Evolutionary conservation across 208 protist genomes (phyloP), one percentile per base, ranked within the genome.

Genomic region (Leishmania tarentolae): DNA sequence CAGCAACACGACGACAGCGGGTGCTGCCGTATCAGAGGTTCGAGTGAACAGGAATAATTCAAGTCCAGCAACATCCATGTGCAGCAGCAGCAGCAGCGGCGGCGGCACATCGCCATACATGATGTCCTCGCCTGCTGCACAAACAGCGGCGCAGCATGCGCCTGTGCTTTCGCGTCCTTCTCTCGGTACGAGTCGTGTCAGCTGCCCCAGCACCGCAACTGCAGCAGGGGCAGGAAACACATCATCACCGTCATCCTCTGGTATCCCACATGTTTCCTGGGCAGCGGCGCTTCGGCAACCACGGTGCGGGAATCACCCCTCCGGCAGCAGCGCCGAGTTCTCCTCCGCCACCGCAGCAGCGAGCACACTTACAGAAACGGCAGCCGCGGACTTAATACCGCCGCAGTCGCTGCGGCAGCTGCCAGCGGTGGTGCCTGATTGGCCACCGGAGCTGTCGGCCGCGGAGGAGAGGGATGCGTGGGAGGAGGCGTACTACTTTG

Each of bases 401-500:
- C 57, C 11, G 57, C 57, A 50, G 44, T 46, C 8, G 24, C 70
- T 6, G 70, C 70, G 17, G 7, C 46, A 19, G 71, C 28, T 44
- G 46, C 28, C 31, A 31, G n/a, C 44, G 28, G 72, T 42, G 21
- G 24, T 44, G 56, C 35, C 56, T 11, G 82, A 82, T 19, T 86
- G 77, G 77, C 82, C 82, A 4, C 65, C 77, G 21, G 82, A 86
- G 78, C 78, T 86, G 3, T 59, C 74, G 52, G 82, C 78, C 2
- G 82, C 82, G 24, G 82, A 86, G 74, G 82, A 86, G 66, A 66
- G 28, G 21, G 82, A 82, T 50, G 82, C 82, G 7, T 40, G 53
- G 44, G 82, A 86, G 21, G 82, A 86, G 63, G 78, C 40, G 13
- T 82, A 65, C 40, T 86, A 86, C 78, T 86, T 86, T 40, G 28